A percentile compares a stretch with the other conserved stretches of the same genome.
Conservation (phyloP, 106 monocot genomes). For the Narthecium ossifragum region DNA sequence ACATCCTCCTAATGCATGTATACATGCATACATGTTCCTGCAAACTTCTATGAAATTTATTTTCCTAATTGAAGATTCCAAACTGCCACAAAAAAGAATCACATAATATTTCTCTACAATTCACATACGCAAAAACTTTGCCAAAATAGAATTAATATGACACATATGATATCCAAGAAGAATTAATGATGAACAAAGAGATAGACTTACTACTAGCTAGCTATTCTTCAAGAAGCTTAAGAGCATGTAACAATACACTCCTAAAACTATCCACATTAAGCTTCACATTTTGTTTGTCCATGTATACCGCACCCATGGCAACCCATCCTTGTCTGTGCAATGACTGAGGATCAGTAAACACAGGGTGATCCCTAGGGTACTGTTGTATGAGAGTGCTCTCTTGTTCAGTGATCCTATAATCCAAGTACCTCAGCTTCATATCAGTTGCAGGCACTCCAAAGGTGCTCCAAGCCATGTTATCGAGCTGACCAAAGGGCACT, state of each 20-base stretch:
- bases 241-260: slow-evolving; percentile 16
- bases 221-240: slow-evolving; percentile 22
- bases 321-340: slow-evolving; percentile 36
- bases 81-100: no score
- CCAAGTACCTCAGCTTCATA: slow-evolving; percentile 31
- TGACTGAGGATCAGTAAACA: slow-evolving; percentile 26
- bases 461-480: slow-evolving; percentile 16
- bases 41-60: no score
- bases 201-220: no score
- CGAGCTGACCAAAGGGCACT: slow-evolving; percentile 49
- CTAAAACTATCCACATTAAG: slow-evolving; percentile 29
- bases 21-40: no score
- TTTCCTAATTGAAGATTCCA: no score
- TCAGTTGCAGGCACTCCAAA: slow-evolving; percentile 24
- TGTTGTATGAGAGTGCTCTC: slow-evolving; percentile 39
- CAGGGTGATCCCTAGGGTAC: slow-evolving; percentile 33
- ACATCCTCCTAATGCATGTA: no score
- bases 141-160: no score
- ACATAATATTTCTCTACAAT: no score
- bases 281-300: slow-evolving; percentile 29
- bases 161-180: no score
- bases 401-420: slow-evolving; percentile 27
- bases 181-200: no score
- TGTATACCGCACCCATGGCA: slow-evolving; percentile 14
- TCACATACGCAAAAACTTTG: no score